phyloP scores from a whole-genome alignment of 164 flowering plant species.

The Annona squamosa region DNA sequence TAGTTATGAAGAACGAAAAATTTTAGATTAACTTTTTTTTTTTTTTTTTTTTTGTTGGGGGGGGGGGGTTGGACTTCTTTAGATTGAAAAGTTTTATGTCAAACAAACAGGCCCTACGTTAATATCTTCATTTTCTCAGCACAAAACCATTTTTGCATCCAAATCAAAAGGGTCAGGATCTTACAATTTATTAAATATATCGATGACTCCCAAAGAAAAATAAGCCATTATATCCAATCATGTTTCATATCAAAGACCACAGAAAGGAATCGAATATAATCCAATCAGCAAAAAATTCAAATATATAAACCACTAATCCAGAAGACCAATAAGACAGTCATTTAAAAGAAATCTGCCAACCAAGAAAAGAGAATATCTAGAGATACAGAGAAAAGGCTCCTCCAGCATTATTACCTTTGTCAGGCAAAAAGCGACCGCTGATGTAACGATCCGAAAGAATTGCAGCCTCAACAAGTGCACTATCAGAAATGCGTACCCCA shows the following conservation, averaged over 20 bases:
- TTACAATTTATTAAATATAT: too few relatives aligned
- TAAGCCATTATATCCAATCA: neutral
- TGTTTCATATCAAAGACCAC: neutral
- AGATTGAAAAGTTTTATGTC: too few relatives aligned
- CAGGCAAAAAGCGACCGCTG: slow-evolving; percentile 90
- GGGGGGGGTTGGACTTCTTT: too few relatives aligned
- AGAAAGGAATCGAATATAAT: neutral
- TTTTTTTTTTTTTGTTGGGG: too few relatives aligned
- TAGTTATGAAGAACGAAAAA: too few relatives aligned
- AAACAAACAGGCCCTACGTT: too few relatives aligned
- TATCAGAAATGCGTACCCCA: slow-evolving; percentile 84
- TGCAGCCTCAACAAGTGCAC: slow-evolving; percentile 94
- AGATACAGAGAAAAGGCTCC: neutral
- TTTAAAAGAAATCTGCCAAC: too few relatives aligned
- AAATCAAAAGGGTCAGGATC: neutral
- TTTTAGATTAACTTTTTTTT: too few relatives aligned
- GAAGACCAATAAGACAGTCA: neutral
- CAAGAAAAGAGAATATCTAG: too few relatives aligned
- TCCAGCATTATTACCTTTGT: slow-evolving; percentile 56
- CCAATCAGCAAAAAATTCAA: neutral
- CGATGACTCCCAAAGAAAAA: neutral
- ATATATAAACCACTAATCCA: neutral
- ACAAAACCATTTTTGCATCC: too few relatives aligned
- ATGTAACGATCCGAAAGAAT: slow-evolving; percentile 87
- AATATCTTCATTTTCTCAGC: too few relatives aligned